Percentiles rank a stretch among this genome's conserved stretches.
Conservation (phyloP, 2,329 filamentous ascomycete genomes). For the Xylariaceae sp. region DNA sequence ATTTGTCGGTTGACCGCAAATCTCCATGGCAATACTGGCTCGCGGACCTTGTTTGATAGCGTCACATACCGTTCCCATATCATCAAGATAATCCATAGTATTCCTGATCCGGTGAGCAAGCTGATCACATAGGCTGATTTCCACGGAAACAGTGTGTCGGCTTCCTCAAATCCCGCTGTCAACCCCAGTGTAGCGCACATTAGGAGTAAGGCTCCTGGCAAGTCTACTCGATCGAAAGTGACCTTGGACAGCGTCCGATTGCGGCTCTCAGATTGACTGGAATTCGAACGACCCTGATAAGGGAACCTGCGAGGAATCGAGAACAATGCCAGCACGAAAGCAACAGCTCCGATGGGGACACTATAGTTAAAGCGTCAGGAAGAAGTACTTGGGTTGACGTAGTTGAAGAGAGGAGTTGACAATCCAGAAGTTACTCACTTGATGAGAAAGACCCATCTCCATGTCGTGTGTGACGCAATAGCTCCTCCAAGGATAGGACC, state of each 20-base stretch:
- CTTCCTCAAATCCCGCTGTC: background rate
- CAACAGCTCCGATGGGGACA: background rate
- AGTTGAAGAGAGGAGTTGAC: background rate
- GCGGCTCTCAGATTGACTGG: background rate
- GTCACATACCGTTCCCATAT: background rate
- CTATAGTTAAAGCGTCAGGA: too few relatives aligned
- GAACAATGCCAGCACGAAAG: background rate
- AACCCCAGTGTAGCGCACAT: background rate
- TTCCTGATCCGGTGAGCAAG: background rate
- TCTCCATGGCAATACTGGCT: background rate
- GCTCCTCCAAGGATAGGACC: constrained; percentile 17
- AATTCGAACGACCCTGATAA: background rate
- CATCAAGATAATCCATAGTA: background rate
- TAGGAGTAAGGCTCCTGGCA: background rate
- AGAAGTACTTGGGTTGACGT: too few relatives aligned
- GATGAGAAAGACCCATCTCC: constrained; percentile 19
- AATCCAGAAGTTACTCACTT: constrained; percentile 6
- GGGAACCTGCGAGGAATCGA: background rate
- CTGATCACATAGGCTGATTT: background rate
- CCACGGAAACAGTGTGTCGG: background rate
- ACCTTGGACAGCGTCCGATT: too few relatives aligned
- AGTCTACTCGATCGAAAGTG: background rate
- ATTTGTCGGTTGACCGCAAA: background rate
- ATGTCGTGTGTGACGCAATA: constrained; percentile 10
- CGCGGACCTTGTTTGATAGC: background rate